Base-by-base conservation (phyloP, 2,329 filamentous ascomycete genomes). In the Fonsecaea multimorphosa region DNA sequence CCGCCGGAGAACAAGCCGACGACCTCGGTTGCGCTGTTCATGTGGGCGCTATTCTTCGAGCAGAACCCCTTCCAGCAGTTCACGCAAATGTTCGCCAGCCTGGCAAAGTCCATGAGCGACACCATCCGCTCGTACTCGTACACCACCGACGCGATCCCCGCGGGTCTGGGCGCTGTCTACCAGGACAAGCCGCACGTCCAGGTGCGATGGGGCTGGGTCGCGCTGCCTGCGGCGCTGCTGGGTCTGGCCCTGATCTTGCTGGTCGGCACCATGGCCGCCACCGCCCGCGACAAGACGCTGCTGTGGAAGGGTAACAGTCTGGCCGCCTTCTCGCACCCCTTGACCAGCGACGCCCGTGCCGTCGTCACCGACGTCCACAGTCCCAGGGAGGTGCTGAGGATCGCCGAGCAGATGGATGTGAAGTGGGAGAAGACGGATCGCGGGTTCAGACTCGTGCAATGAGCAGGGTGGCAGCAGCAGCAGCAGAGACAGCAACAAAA, bases 351-450 rank as follows among this genome's bases (percentile, higher is more conserved):
- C 16, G 51, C 51, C 24, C 51, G 51, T 27, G 36, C 36, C 27
- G 53, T 44, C 12, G 51, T 62, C 22, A 49, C 29, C 53, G 60
- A 62, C 38, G 38, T 56, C n/a, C 8, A 14, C 4, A 62, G 60
- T 36, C 60, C 60, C 19, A 12, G 27, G 1, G 60, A 62, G 38
- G 53, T 62, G 24, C 27, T 49, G 31, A 34, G 31, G 24, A 34
- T 62, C 2, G 60, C 60, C 7, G 36, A 62, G 60, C 31, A 56
- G 36, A 52, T 62, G 60, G 52, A 56, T 14, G 51, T 57, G 12
- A 62, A 36, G 51, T 62, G 60, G 60, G 52, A 56, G 52, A 44
- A 29, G 60, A 62, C 60, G 11, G 60, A 56, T 27, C 51, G 60
- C 27, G 60, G 60, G 12, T 56, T 31, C 22, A 29, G 51, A 29